phyloP scores from a whole-genome alignment of 768 basidiomycete genomes.

The Amanita rimosa region DNA sequence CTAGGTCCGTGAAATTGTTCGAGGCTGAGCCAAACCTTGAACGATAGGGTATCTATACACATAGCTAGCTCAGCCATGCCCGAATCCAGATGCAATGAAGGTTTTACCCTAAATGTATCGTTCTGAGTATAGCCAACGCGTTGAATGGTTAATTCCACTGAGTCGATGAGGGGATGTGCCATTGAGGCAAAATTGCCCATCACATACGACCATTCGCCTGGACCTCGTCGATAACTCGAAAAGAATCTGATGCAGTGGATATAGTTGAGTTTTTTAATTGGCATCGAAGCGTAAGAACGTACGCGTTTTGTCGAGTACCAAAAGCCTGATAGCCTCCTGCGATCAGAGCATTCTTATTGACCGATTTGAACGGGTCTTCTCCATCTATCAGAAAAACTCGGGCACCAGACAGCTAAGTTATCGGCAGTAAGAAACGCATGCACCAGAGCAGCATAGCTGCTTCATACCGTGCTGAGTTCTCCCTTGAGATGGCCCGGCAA shows the following conservation, averaged over 20 bases:
- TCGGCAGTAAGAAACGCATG: neutral
- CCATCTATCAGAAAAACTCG: constrained; percentile 44
- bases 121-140: constrained; percentile 23
- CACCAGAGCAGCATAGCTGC: neutral
- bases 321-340: constrained; percentile 43
- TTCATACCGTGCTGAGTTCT: constrained; percentile 29
- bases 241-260: constrained; percentile 25
- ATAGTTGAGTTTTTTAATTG: neutral
- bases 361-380: constrained; percentile 34
- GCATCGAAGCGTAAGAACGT: constrained; percentile 8
- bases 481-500: constrained; percentile 35
- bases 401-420: constrained; percentile 32
- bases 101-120: constrained; percentile 36
- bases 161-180: constrained; percentile 38
- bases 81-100: neutral
- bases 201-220: constrained; percentile 28
- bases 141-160: constrained; percentile 34
- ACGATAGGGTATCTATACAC: constrained; percentile 41
- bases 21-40: constrained; percentile 37
- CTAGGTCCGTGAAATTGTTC: constrained; percentile 34
- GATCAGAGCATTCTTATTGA: constrained; percentile 38
- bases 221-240: constrained; percentile 27
- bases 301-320: constrained; percentile 39
- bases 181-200: constrained; percentile 48
- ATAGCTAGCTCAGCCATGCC: neutral